Base-by-base conservation (phyloP, 2,329 filamentous ascomycete species). In the Fusarium hostae region DNA sequence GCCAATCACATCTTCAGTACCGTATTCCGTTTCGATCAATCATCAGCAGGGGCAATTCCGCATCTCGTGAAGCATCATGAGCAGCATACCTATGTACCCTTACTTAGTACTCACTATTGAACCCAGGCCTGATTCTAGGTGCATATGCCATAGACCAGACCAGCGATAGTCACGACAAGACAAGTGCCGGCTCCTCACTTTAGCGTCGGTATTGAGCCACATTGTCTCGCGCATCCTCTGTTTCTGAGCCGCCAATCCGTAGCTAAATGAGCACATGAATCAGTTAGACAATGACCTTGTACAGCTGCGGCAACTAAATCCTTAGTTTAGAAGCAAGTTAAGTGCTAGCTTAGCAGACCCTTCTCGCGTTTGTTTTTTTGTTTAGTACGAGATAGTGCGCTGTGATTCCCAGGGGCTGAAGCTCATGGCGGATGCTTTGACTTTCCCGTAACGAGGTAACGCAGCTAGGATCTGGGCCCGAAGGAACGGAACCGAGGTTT, bases 161-260 rank as follows among this genome's bases (percentile, higher is more conserved):
- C 18, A 57, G 47, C n/a, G 40, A 28, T 9, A 57, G 22, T 22
- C 16, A 24, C n/a, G 20, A 28, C 18, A 58, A 18, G 15, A 20
- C 22, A 47, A 61, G 40, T 58, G 59, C 59, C 59, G 59, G 59
- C 26, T 66, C 26, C 40, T 50, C 41, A 32, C 32, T 48, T 63
- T 68, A 63, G 65, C 63, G 65, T 55, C 56, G 65, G 65, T 62
- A 67, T 62, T 55, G 37, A 51, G n/a, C 30, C 43, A 57, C 37
- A 41, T 59, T 41, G 41, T 40, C 32, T 60, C 43, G 52, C 41
- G 22, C 20, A 37, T 39, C 28, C 20, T 47, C 34, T 30, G 30
- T 26, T n/a, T 43, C n/a, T 32, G 30, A 44, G 11, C 12, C 55
- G 35, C 8, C 7, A 13, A 41, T 16, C 39, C 52, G 22, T 45